Conservation (phyloP, 176 grass and related monocot genomes). For the Ananas comosus region DNA sequence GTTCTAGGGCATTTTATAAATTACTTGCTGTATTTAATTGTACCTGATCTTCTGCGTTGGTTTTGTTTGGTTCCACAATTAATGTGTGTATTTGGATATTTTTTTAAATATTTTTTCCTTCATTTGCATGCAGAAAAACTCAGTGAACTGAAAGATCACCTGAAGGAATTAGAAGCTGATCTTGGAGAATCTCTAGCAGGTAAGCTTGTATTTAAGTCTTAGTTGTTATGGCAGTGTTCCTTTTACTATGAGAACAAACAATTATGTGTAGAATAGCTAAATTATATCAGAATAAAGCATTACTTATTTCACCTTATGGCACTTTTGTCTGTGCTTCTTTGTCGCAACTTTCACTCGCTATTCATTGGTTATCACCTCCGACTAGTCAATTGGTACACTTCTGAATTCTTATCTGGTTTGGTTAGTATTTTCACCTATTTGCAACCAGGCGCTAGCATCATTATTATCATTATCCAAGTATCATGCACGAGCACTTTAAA, state of each 20-base stretch:
- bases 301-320: too few species aligned
- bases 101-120: conserved; percentile 1
- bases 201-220: conserved; percentile 17
- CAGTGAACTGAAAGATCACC: conserved; percentile 35
- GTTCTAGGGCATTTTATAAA: not conserved
- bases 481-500: too few species aligned
- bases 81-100: not conserved
- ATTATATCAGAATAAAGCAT: not conserved
- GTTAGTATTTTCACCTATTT: too few species aligned
- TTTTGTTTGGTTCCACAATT: not conserved
- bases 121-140: conserved; percentile 35
- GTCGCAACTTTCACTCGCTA: too few species aligned
- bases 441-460: too few species aligned
- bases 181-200: conserved; percentile 32
- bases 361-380: too few species aligned
- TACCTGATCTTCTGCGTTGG: not conserved
- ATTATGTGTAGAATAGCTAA: not conserved
- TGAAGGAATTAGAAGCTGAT: conserved; percentile 36
- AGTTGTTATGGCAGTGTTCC: not conserved
- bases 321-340: too few species aligned
- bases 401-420: too few species aligned
- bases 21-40: not conserved
- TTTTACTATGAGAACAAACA: not conserved
- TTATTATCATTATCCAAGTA: too few species aligned
- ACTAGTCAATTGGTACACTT: too few species aligned